These are phyloP conservation scores for Cystobasidium tubakii DNA, from an alignment of 768 basidiomycete genomes.

Conservation along the genomic window DNA sequence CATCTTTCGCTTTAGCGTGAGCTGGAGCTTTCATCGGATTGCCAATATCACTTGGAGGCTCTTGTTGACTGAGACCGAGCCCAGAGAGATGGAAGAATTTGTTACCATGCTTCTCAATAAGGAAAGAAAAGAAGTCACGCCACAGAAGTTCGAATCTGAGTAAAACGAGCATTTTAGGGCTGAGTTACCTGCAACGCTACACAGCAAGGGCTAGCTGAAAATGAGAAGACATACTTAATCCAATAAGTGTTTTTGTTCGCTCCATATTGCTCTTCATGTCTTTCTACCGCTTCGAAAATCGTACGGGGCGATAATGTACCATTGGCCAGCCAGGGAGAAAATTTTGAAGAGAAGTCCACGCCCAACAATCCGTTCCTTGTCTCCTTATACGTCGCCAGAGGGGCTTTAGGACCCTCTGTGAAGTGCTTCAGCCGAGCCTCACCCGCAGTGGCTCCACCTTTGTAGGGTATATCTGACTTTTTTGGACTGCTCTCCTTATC, in stretches of 20 bases:
- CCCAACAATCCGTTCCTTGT: slow-evolving; percentile 52
- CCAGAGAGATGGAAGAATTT: slow-evolving; percentile 37
- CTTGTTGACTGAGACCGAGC: slow-evolving; percentile 12
- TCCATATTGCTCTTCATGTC: slow-evolving; percentile 45
- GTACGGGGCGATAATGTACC: slow-evolving; percentile 46
- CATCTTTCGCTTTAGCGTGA: slow-evolving; percentile 46
- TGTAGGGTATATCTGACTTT: slow-evolving; percentile 49
- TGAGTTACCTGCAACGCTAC: no score
- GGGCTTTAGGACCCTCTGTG: slow-evolving; percentile 43
- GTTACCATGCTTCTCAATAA: slow-evolving; percentile 45
- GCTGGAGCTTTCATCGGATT: background rate
- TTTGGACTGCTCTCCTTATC: background rate
- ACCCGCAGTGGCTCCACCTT: slow-evolving; percentile 48
- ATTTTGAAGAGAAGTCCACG: slow-evolving; percentile 52
- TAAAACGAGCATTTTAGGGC: background rate
- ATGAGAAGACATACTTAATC: slow-evolving; percentile 26
- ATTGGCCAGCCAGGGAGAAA: slow-evolving; percentile 51
- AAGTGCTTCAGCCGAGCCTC: slow-evolving; percentile 49
- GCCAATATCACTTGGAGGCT: slow-evolving; percentile 1
- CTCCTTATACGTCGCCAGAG: slow-evolving; percentile 49
- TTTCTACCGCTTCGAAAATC: slow-evolving; percentile 38
- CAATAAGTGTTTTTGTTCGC: slow-evolving; percentile 51
- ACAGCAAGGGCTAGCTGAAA: background rate
- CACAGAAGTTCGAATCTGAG: slow-evolving; percentile 51
- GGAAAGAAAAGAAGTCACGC: slow-evolving; percentile 52